Evolutionary conservation across 2,329 filamentous ascomycete genomes (phyloP).

Genomic region (Fusarium sp.): DNA sequence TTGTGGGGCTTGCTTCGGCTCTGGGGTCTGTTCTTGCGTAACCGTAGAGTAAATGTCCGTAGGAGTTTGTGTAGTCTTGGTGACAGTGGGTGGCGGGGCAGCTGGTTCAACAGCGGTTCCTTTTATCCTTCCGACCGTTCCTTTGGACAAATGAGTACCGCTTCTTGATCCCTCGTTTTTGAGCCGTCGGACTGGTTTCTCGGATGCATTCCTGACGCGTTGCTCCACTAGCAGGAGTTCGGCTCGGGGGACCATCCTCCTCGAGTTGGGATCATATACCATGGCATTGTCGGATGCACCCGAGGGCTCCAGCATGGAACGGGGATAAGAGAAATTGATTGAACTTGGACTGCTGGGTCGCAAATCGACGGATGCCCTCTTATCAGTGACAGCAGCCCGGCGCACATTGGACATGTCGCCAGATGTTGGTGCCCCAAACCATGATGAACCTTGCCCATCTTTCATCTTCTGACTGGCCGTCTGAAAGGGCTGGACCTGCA

Average conservation of each 20-base stretch:
- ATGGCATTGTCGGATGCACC: slow-evolving; percentile 56
- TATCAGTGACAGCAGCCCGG: slow-evolving; percentile 55
- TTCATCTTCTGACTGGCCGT: slow-evolving; percentile 66
- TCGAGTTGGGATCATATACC: slow-evolving; percentile 75
- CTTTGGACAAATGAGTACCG: slow-evolving; percentile 62
- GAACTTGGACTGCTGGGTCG: slow-evolving; percentile 62
- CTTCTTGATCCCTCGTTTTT: slow-evolving; percentile 56
- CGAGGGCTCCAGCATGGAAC: slow-evolving; percentile 56
- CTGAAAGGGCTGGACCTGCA: slow-evolving; percentile 63
- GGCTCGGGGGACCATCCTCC: slow-evolving; percentile 67
- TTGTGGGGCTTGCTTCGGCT: slow-evolving; percentile 1
- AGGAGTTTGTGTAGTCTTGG: slow-evolving; percentile 35
- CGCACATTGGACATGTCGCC: slow-evolving; percentile 60
- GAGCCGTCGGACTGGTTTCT: slow-evolving; percentile 55
- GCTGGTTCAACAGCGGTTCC: slow-evolving; percentile 59
- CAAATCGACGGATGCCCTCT: slow-evolving; percentile 47
- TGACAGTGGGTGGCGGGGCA: slow-evolving; percentile 37
- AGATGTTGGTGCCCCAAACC: slow-evolving; percentile 61
- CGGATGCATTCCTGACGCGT: slow-evolving; percentile 53
- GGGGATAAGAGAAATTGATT: slow-evolving; percentile 71
- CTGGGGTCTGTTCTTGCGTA: slow-evolving; percentile 6
- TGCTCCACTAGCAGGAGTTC: slow-evolving; percentile 60
- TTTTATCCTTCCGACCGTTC: slow-evolving; percentile 64
- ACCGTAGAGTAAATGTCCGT: not conserved
- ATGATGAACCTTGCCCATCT: slow-evolving; percentile 60